These are phyloP conservation scores for Trichoderma parareesei DNA, from an alignment of 495 filamentous ascomycete genomes.

Conservation along the genomic window DNA sequence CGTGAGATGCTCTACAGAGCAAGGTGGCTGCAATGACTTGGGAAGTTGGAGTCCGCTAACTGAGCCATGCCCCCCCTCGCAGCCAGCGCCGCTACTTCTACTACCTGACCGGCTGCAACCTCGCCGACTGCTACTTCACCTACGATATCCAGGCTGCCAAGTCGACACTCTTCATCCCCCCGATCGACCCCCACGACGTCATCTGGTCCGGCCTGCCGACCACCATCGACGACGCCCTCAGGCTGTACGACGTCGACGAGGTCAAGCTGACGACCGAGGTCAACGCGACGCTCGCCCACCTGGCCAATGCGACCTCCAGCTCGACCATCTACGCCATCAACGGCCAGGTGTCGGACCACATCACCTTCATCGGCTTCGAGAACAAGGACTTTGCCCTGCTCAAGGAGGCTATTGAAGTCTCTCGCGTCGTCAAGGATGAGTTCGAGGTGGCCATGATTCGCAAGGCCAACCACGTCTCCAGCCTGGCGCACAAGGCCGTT, in stretches of 20 bases:
- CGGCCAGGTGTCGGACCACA: constrained; percentile 56
- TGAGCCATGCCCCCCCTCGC: background rate
- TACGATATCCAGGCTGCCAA: constrained; percentile 67
- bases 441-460: constrained; percentile 78
- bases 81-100: constrained; percentile 90
- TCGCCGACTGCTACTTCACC: constrained; percentile 72
- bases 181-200: constrained; percentile 79
- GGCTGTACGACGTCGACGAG: constrained; percentile 75
- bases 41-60: background rate
- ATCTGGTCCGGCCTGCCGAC: constrained; percentile 92
- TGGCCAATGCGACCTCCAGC: constrained; percentile 35
- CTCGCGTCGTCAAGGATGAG: constrained; percentile 70
- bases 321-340: constrained; percentile 60
- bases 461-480: constrained; percentile 74
- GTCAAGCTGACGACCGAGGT: constrained; percentile 63
- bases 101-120: constrained; percentile 82
- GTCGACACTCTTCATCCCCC: constrained; percentile 87
- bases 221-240: constrained; percentile 59
- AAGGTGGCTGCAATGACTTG: background rate
- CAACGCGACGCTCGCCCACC: constrained; percentile 50
- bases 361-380: constrained; percentile 57
- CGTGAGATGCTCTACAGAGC: constrained; percentile 7
- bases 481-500: constrained; percentile 64
- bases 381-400: constrained; percentile 52
- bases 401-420: constrained; percentile 69